Conservation (phyloP, 1,284 basidiomycete genomes). For the Leccinum fuscescens region DNA sequence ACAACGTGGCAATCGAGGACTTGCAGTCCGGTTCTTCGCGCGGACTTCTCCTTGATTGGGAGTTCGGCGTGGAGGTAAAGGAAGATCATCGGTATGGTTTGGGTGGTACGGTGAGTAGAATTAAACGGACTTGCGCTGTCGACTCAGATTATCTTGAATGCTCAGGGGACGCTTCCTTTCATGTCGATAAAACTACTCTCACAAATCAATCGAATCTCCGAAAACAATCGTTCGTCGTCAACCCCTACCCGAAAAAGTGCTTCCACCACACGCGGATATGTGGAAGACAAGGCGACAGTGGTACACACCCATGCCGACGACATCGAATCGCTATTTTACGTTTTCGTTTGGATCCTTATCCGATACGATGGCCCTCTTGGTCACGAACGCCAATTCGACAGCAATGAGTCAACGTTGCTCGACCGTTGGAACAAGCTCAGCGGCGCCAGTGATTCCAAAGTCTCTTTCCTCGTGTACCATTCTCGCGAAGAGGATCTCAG, state of each 20-base stretch:
- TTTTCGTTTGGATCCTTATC: background rate
- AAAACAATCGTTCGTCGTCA: background rate
- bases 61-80: constrained; percentile 1
- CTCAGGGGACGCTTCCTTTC: background rate
- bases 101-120: background rate
- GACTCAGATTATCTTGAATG: background rate
- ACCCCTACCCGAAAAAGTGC: background rate
- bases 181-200: background rate
- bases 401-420: background rate
- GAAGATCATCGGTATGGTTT: background rate
- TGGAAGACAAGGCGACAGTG: background rate
- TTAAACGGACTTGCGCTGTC: background rate
- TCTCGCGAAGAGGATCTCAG: background rate
- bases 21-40: background rate
- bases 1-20: background rate
- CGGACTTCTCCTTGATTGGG: constrained; percentile 2
- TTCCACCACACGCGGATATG: background rate
- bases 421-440: background rate
- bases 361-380: background rate
- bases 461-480: background rate
- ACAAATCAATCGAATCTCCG: background rate
- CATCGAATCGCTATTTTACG: background rate
- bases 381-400: background rate
- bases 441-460: background rate
- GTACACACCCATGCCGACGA: background rate